Percentiles rank a stretch among this genome's conserved stretches.
Evolutionary conservation across 2,329 filamentous ascomycete genomes (phyloP).

Genomic region (Trichophyton mentagrophytes): DNA sequence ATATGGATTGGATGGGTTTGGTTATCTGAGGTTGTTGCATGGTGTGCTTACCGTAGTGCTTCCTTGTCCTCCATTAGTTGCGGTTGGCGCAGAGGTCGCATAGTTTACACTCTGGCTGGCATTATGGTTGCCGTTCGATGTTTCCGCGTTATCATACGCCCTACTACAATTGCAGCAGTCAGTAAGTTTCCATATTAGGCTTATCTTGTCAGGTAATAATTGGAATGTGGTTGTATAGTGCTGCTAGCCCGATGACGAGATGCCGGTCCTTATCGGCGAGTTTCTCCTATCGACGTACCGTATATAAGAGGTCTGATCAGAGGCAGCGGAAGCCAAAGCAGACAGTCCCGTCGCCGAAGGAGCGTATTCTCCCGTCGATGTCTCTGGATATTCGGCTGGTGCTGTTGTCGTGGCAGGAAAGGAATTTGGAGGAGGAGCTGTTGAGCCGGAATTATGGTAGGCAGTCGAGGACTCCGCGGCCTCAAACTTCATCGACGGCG

Average conservation of each 20-base stretch:
- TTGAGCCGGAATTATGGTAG: conserved; percentile 22
- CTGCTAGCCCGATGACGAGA: neutral
- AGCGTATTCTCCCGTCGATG: conserved; percentile 16
- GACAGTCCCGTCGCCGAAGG: conserved; percentile 45
- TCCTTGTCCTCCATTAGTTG: conserved; percentile 51
- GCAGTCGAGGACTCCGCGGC: conserved; percentile 38
- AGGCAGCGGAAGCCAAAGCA: conserved; percentile 46
- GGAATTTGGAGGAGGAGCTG: conserved; percentile 36
- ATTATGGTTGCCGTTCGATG: conserved; percentile 26
- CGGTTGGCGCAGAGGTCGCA: conserved; percentile 51
- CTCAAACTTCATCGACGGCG: conserved; percentile 34
- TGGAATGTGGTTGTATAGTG: neutral
- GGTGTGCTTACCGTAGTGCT: conserved; percentile 30
- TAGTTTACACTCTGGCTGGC: conserved; percentile 45
- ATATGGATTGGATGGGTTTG: neutral
- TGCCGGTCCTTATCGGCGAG: neutral
- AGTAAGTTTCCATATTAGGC: neutral
- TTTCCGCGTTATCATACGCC: conserved; percentile 9
- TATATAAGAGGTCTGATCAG: conserved; percentile 39
- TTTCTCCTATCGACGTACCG: conserved; percentile 31
- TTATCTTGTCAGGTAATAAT: neutral
- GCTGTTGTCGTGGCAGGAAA: conserved; percentile 16
- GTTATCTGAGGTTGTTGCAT: conserved; percentile 13
- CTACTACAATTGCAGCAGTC: neutral
- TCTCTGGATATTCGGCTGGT: conserved; percentile 19